Base-by-base conservation (phyloP, 2,329 filamentous ascomycete genomes). In the Colletotrichum acutatum region DNA sequence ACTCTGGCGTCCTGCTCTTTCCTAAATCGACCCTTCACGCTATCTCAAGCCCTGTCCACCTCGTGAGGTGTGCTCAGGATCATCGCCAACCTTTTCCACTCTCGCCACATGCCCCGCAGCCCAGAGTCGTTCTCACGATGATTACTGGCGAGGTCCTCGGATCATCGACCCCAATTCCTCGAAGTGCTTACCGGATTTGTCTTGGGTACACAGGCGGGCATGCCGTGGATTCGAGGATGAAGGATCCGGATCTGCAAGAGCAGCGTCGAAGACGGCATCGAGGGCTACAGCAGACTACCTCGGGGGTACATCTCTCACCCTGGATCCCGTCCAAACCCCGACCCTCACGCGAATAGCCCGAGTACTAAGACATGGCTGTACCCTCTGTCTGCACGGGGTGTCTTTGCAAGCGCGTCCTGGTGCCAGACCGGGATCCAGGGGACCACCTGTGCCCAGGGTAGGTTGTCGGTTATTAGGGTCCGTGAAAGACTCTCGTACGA, bases 61-160 rank as follows among this genome's bases (percentile, higher is more conserved):
- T 49, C 24, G 37, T 37, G 22, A 46, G 42, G n/a, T 26, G 57
- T 14, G 19, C 19, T 63, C 60, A 24, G 59, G 71, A 74, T 74
- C 62, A 63, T 53, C 58, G 37, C 42, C 24, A 37, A 42, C 52
- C 42, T 49, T 28, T 74, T n/a, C 68, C 68, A 62, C n/a, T 58
- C 59, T 74, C 30, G 71, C 71, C 71, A 74, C 71, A 42, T 72
- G 63, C 71, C 71, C 71, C 62, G 68, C 71, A 68, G 42, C 26
- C 14, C 30, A 59, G 37, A 59, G 32, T n/a, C 24, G 32, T 60
- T 57, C 60, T 61, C 68, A 74, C 68, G 68, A 72, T 72, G 62
- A 53, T 63, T 28, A 74, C 68, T 72, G 68, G 62, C 57, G 62
- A 74, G 67, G 57, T 6, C 32, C 54, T 46, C 57, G 57, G 46